phyloP scores from a whole-genome alignment of 345 rosid species.

The Gossypium mustelinum region DNA sequence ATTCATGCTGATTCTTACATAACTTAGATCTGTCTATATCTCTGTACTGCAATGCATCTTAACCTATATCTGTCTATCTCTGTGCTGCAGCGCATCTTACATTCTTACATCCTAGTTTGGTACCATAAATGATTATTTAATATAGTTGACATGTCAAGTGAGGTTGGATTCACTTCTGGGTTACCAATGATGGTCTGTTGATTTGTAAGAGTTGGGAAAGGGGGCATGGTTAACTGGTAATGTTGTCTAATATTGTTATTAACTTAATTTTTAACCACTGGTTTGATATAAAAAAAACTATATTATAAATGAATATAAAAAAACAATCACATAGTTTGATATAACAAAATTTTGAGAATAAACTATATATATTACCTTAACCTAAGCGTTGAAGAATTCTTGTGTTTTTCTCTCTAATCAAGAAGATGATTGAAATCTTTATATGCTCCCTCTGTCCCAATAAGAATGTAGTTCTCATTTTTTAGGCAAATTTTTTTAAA shows the following conservation, averaged over 20 bases:
- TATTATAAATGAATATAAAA: neutral
- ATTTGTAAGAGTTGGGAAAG: neutral
- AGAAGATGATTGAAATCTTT: neutral
- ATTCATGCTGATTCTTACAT: neutral
- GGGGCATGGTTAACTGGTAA: neutral
- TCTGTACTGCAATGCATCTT: neutral
- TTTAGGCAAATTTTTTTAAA: too few relatives aligned
- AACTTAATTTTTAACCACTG: neutral
- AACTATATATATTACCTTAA: conserved; percentile 1
- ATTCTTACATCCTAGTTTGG: neutral
- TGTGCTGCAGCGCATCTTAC: neutral
- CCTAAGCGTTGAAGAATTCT: neutral
- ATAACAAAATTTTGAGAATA: neutral
- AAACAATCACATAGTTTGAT: neutral
- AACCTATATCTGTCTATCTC: neutral
- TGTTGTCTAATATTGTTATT: neutral
- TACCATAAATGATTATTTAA: neutral
- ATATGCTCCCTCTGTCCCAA: neutral
- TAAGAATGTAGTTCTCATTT: too few relatives aligned
- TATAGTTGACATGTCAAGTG: neutral
- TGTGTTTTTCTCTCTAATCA: neutral
- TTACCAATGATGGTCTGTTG: neutral
- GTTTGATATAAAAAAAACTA: neutral
- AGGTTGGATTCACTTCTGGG: neutral
- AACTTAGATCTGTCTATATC: neutral